Evolutionary conservation across 441 rosid species (phyloP), one percentile per base, ranked within the genome.

Genomic region (Eruca vesicaria): DNA sequence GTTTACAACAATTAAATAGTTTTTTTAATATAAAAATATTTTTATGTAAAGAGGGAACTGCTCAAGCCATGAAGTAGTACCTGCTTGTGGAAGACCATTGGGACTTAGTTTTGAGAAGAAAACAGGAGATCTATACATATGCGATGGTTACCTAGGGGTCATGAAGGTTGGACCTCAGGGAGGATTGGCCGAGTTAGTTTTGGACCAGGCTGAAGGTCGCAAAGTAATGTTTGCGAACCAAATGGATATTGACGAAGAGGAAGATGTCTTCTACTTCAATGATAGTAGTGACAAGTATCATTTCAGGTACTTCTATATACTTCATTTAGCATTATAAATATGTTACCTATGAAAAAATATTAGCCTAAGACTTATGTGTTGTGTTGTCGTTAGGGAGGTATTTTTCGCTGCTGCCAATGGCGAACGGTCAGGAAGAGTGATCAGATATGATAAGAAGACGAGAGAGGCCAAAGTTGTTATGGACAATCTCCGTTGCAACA

Each of bases 181-280:
- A 16, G 97, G 26, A 12, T 67, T 81, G 68, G 93, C 97, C 20
- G 74, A 81, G 63, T 78, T 71, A 20, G 55, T 89, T 7, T 85
- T 82, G 33, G 79, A 83, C 20, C 79, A 87, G 63, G 88, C 77
- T 32, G 89, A 84, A 45, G 88, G 88, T 19, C 72, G 76, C 26
- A 82, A 85, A 9, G 62, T 89, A 31, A 79, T 77, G 28, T 86
- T 91, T 82, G 86, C 94, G 7, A 91, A 91, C 59, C 88, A 87
- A 66, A 8, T 85, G 81, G 94, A 91, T 73, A 69, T 89, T 1
- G 93, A 91, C 69, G 93, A 86, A 68, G 74, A 74, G 2, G 85
- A 82, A 26, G 93, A 80, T 74, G 86, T 81, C 14, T 80, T 91
- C 63, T 91, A 91, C 83, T 91, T 91, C 83, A 86, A 87, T 6